Evolutionary conservation across 257 asterid species (phyloP).

Genomic region (Ophiorrhiza pumila): DNA sequence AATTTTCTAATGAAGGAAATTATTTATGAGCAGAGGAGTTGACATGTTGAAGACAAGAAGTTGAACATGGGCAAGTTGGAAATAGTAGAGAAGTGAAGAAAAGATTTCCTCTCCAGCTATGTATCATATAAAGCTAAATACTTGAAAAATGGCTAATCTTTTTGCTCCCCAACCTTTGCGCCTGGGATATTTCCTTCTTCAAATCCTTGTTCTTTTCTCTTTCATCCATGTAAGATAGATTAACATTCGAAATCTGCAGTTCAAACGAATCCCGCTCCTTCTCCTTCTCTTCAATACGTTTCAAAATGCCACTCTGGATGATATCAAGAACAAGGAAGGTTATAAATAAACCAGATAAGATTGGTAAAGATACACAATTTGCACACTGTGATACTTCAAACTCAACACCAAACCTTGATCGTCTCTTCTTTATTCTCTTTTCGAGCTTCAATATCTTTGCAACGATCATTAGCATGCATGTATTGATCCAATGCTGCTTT

Average conservation of each 20-base stretch:
- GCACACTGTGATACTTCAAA: not conserved
- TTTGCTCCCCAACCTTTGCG: slow-evolving; percentile 56
- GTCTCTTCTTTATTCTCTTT: slow-evolving; percentile 58
- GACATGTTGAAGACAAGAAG: not conserved
- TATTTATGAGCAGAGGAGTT: not conserved
- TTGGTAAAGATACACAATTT: not conserved
- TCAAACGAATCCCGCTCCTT: slow-evolving; percentile 64
- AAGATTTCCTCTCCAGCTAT: not conserved
- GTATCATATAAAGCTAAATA: not conserved
- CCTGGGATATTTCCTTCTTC: slow-evolving; percentile 72
- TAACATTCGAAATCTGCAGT: slow-evolving; percentile 45
- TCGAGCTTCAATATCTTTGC: slow-evolving; percentile 62
- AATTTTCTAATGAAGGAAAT: not conserved
- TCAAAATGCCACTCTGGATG: slow-evolving; percentile 49
- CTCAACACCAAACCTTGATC: slow-evolving; percentile 50
- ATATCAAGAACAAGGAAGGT: slow-evolving; percentile 20
- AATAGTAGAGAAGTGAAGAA: not conserved
- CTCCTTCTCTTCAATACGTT: slow-evolving; percentile 59
- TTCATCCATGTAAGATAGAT: slow-evolving; percentile 63
- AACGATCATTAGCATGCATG: slow-evolving; percentile 55
- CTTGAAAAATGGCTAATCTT: not conserved
- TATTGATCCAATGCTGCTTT: slow-evolving; percentile 47
- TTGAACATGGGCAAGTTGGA: not conserved
- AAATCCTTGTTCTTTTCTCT: slow-evolving; percentile 81
- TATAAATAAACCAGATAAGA: slow-evolving; percentile 18